Evolutionary conservation across 768 basidiomycete genomes (phyloP).

Genomic region (Boletus eberwhitei): DNA sequence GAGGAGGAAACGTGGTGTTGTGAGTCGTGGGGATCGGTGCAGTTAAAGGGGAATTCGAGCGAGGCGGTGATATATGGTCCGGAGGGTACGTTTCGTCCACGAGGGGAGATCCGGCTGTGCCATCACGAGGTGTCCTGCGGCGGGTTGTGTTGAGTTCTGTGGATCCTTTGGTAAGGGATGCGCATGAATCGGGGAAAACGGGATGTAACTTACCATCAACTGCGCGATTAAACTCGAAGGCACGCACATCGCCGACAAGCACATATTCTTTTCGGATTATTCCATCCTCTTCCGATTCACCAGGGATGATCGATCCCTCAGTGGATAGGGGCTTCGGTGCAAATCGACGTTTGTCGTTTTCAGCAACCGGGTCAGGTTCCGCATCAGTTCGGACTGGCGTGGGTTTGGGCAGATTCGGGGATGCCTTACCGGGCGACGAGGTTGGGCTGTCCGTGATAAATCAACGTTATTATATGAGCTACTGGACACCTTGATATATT

Average conservation of each 20-base stretch:
- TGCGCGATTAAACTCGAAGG: slow-evolving; percentile 87
- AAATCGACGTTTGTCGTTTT: slow-evolving; percentile 14
- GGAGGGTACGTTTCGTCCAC: slow-evolving; percentile 40
- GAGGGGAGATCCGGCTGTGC: slow-evolving; percentile 45
- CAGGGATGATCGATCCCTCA: slow-evolving; percentile 69
- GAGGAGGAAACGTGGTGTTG: slow-evolving; percentile 67
- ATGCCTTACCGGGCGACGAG: slow-evolving; percentile 18
- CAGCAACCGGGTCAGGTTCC: slow-evolving; percentile 6
- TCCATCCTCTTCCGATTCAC: slow-evolving; percentile 82
- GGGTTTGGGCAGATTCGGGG: slow-evolving; percentile 8
- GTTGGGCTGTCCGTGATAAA: slow-evolving; percentile 8
- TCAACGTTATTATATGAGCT: not conserved
- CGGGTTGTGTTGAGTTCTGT: slow-evolving; percentile 65
- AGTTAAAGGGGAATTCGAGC: slow-evolving; percentile 23
- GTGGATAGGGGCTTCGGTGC: slow-evolving; percentile 39
- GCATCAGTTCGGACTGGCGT: slow-evolving; percentile 13
- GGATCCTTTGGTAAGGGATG: slow-evolving; percentile 10
- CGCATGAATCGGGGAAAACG: not conserved
- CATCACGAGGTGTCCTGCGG: slow-evolving; percentile 57
- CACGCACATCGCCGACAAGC: slow-evolving; percentile 83
- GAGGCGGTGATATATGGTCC: slow-evolving; percentile 34
- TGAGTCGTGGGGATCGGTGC: slow-evolving; percentile 18
- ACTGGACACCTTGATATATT: not conserved
- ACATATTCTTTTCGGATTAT: slow-evolving; percentile 86
- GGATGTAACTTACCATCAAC: slow-evolving; percentile 70